Evolutionary conservation across 2,329 filamentous ascomycete genomes (phyloP).

Genomic region (Colletotrichum brevisporum): DNA sequence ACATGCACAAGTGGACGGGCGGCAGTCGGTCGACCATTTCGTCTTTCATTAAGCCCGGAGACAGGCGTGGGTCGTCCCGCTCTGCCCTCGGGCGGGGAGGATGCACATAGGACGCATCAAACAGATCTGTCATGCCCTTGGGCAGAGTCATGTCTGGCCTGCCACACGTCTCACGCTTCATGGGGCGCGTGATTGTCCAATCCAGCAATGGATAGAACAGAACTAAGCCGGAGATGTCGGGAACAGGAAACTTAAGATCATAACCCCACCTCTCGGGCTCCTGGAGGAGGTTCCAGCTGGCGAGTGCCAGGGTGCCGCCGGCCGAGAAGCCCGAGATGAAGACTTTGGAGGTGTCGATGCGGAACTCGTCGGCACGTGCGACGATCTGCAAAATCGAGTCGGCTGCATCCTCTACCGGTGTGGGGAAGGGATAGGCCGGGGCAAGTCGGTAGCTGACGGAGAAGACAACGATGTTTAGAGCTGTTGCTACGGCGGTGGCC

Average conservation of each 20-base stretch:
- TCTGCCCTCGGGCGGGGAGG: constrained; percentile 62
- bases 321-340: constrained; percentile 76
- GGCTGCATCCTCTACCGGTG: constrained; percentile 75
- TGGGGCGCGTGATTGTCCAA: constrained; percentile 69
- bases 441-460: constrained; percentile 78
- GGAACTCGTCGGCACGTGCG: constrained; percentile 68
- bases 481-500: constrained; percentile 66
- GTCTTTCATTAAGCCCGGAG: constrained; percentile 69
- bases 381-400: constrained; percentile 75
- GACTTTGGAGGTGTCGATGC: constrained; percentile 69
- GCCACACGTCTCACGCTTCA: constrained; percentile 67
- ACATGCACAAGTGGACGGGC: constrained; percentile 71
- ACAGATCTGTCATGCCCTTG: constrained; percentile 70
- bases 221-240: constrained; percentile 65
- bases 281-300: constrained; percentile 62
- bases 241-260: constrained; percentile 54
- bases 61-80: constrained; percentile 68
- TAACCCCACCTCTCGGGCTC: constrained; percentile 58
- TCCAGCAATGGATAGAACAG: constrained; percentile 76
- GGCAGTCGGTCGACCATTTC: constrained; percentile 66
- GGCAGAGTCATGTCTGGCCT: constrained; percentile 72
- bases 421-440: constrained; percentile 75
- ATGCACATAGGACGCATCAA: constrained; percentile 74
- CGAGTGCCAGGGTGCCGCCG: constrained; percentile 69
- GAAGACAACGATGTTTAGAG: constrained; percentile 71